phyloP scores from a whole-genome alignment of 2,329 filamentous ascomycete genomes.

The Thelonectria blattea region DNA sequence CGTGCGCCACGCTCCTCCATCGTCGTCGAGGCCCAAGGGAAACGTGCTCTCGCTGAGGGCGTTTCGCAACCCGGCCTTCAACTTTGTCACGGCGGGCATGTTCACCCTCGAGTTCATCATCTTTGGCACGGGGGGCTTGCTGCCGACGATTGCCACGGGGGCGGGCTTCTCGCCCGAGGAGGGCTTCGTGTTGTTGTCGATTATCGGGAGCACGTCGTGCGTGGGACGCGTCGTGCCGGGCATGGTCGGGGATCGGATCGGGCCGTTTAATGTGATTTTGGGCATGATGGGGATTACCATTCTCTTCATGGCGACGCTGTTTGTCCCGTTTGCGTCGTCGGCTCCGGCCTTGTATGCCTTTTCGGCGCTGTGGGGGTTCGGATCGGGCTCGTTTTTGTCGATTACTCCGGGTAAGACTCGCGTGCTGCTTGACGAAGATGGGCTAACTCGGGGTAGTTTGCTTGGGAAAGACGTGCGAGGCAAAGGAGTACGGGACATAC shows the following conservation, averaged over 20 bases:
- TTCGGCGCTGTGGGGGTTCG: conserved; percentile 55
- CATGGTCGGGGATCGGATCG: conserved; percentile 49
- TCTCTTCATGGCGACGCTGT: conserved; percentile 49
- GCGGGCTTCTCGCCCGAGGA: conserved; percentile 44
- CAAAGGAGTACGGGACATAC: conserved; percentile 54
- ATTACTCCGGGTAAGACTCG: conserved; percentile 41
- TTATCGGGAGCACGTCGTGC: conserved; percentile 50
- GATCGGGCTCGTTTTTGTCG: conserved; percentile 54
- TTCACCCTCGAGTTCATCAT: conserved; percentile 56
- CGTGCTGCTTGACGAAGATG: neutral
- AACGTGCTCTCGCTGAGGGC: conserved; percentile 46
- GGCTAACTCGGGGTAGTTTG: conserved; percentile 43
- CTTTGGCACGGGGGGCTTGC: conserved; percentile 53
- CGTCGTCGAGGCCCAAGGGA: conserved; percentile 21
- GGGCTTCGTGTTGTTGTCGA: conserved; percentile 52
- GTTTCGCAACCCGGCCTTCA: conserved; percentile 49
- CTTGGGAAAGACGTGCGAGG: conserved; percentile 52
- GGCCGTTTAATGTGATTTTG: conserved; percentile 49
- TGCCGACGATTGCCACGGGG: conserved; percentile 52
- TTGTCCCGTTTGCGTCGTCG: conserved; percentile 51
- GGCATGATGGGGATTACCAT: conserved; percentile 42
- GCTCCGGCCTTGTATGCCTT: conserved; percentile 51
- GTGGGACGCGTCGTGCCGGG: conserved; percentile 53
- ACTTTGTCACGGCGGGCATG: conserved; percentile 48
- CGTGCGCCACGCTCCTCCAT: conserved; percentile 26